Conservation (phyloP, 306 rosid genomes). For the Vigna trinervia region DNA sequence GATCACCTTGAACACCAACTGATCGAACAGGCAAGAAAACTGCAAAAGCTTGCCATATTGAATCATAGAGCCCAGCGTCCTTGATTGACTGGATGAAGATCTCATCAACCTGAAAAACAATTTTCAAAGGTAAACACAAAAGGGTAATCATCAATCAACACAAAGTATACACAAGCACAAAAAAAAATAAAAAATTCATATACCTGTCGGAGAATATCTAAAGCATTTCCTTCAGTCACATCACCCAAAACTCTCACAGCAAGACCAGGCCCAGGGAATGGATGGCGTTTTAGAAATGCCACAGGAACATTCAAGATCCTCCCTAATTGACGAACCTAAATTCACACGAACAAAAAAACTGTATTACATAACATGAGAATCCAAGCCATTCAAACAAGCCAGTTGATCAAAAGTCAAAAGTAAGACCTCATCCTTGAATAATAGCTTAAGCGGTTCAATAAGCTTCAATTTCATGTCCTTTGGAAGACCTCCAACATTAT, state of each 20-base stretch:
- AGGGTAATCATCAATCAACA: constrained; percentile 36
- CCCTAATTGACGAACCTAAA: constrained; percentile 86
- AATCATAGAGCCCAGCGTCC: constrained; percentile 94
- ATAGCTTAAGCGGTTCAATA: constrained; percentile 89
- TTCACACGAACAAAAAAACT: constrained; percentile 3
- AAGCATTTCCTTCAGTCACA: constrained; percentile 80
- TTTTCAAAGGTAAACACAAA: not conserved
- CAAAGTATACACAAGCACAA: not conserved
- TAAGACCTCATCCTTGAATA: constrained; percentile 94
- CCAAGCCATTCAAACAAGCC: constrained; percentile 24
- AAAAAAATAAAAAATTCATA: constrained; percentile 4
- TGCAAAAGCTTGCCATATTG: constrained; percentile 97
- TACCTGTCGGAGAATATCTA: constrained; percentile 89
- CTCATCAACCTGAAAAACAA: constrained; percentile 80
- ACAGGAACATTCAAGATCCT: constrained; percentile 80
- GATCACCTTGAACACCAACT: constrained; percentile 96
- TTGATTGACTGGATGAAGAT: constrained; percentile 90
- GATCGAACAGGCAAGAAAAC: constrained; percentile 90
- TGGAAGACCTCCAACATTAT: constrained; percentile 98
- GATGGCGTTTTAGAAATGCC: constrained; percentile 88
- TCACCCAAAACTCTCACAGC: constrained; percentile 95
- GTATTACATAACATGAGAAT: constrained; percentile 10
- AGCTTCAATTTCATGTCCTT: constrained; percentile 97
- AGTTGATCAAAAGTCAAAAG: constrained; percentile 33
- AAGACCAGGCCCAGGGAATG: constrained; percentile 98